Percentiles rank a stretch among this genome's conserved stretches.
These are phyloP conservation scores for Styphnolobium japonicum DNA, from an alignment of 306 rosid species.

Conservation along the genomic window DNA sequence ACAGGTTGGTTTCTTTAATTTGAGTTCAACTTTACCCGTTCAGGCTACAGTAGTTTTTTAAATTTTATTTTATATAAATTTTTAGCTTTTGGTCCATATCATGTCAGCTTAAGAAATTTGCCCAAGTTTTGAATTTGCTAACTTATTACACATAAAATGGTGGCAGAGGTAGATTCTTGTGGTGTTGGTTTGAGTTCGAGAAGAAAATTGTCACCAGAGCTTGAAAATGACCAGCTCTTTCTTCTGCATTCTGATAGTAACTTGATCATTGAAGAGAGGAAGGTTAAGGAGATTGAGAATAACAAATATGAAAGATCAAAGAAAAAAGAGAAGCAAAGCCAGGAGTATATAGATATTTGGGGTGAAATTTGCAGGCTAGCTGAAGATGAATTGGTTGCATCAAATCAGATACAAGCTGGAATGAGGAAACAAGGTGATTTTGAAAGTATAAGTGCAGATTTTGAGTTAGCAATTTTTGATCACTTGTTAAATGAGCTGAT, in stretches of 20 bases:
- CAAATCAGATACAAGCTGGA: slow-evolving; percentile 34
- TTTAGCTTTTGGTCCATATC: background rate
- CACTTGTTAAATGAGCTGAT: slow-evolving; percentile 63
- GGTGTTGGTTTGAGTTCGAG: slow-evolving; percentile 37
- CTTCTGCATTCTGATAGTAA: slow-evolving; percentile 36
- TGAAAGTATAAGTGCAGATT: slow-evolving; percentile 47
- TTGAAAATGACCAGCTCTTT: slow-evolving; percentile 37
- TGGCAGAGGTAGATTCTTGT: slow-evolving; percentile 36
- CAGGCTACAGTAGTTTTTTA: background rate
- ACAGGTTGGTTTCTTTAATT: slow-evolving; percentile 55
- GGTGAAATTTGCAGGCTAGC: slow-evolving; percentile 48
- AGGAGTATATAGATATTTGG: slow-evolving; percentile 36
- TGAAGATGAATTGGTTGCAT: slow-evolving; percentile 49
- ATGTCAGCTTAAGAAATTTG: background rate
- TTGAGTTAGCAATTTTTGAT: slow-evolving; percentile 50
- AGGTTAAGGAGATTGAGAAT: slow-evolving; percentile 23
- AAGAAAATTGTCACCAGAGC: slow-evolving; percentile 60
- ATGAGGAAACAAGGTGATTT: slow-evolving; percentile 34
- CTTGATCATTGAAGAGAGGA: slow-evolving; percentile 42
- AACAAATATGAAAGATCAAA: slow-evolving; percentile 25
- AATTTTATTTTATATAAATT: too few relatives aligned
- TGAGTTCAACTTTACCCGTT: background rate
- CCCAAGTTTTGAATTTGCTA: background rate
- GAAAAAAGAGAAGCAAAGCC: slow-evolving; percentile 32
- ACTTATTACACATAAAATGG: slow-evolving; percentile 1